phyloP scores from a whole-genome alignment of 2,329 filamentous ascomycete genomes.

The Ophiostoma australiae region DNA sequence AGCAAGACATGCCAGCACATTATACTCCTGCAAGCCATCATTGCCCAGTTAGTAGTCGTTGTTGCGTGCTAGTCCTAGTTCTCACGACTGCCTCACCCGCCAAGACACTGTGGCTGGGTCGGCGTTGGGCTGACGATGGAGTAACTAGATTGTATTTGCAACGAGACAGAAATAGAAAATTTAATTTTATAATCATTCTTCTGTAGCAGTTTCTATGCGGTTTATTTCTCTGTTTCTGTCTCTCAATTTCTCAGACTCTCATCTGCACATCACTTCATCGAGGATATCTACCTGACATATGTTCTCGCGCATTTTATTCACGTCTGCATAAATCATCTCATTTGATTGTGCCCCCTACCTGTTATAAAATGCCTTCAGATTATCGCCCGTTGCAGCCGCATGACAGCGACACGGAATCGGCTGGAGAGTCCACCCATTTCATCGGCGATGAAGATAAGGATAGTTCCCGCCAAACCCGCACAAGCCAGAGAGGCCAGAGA shows the following conservation, averaged over 20 bases:
- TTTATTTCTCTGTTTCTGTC: too few species aligned
- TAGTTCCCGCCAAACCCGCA: too few species aligned
- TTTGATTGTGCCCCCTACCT: too few species aligned
- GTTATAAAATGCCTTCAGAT: background rate
- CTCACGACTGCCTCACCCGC: background rate
- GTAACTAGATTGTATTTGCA: background rate
- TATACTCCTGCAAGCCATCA: background rate
- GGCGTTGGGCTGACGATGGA: background rate
- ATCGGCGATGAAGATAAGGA: background rate
- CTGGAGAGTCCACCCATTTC: background rate
- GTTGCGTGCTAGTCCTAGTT: background rate
- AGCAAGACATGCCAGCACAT: constrained; percentile 5
- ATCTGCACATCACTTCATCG: too few species aligned
- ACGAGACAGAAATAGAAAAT: background rate
- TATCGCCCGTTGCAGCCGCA: background rate
- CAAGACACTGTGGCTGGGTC: background rate
- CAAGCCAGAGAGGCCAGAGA: background rate
- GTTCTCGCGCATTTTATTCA: too few species aligned
- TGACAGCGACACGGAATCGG: background rate
- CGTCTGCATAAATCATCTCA: too few species aligned
- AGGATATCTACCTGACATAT: too few species aligned
- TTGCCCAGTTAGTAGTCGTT: background rate
- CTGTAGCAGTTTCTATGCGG: too few species aligned
- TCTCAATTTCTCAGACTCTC: too few species aligned
- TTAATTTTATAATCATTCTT: too few species aligned